Conservation (phyloP, 2,329 filamentous ascomycete species). For the Moelleriella libera region DNA sequence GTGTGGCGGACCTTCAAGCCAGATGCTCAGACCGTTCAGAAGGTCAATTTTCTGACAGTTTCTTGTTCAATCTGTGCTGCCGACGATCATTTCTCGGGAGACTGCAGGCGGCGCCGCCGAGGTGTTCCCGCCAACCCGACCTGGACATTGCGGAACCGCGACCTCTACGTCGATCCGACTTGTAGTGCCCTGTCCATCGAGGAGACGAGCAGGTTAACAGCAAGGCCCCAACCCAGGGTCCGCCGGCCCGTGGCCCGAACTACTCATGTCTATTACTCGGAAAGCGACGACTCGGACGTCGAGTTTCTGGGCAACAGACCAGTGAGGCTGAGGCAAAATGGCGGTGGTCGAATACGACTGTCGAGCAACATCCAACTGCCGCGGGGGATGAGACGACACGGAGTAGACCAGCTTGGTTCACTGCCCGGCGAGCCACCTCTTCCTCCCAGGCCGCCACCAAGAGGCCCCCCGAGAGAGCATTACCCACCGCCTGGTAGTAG, state of each 20-base stretch:
- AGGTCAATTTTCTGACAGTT: slow-evolving; percentile 32
- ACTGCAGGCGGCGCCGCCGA: slow-evolving; percentile 29
- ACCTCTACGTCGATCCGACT: slow-evolving; percentile 32
- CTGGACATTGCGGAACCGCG: slow-evolving; percentile 36
- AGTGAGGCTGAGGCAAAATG: slow-evolving; percentile 14
- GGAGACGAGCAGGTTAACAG: slow-evolving; percentile 11
- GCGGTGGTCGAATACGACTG: slow-evolving; percentile 21
- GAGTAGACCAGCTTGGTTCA: slow-evolving; percentile 7
- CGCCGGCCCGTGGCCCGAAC: slow-evolving; percentile 19
- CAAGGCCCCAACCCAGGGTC: slow-evolving; percentile 19
- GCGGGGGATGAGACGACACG: slow-evolving; percentile 7
- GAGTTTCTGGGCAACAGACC: slow-evolving; percentile 24
- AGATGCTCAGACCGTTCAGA: slow-evolving; percentile 23
- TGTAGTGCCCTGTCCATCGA: slow-evolving; percentile 25
- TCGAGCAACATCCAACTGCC: slow-evolving; percentile 26
- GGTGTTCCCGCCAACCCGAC: slow-evolving; percentile 21
- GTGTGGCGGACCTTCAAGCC: slow-evolving; percentile 45
- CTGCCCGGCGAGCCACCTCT: slow-evolving; percentile 18
- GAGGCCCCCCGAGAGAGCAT: slow-evolving; percentile 10
- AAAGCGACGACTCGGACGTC: slow-evolving; percentile 30
- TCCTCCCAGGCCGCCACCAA: slow-evolving; percentile 22
- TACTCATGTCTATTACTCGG: slow-evolving; percentile 28
- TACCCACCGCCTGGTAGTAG: slow-evolving; percentile 11
- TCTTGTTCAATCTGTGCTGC: slow-evolving; percentile 44
- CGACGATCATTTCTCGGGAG: slow-evolving; percentile 39